Evolutionary conservation across 257 asterid genomes (phyloP).

Genomic region (Solanum verrucosum): DNA sequence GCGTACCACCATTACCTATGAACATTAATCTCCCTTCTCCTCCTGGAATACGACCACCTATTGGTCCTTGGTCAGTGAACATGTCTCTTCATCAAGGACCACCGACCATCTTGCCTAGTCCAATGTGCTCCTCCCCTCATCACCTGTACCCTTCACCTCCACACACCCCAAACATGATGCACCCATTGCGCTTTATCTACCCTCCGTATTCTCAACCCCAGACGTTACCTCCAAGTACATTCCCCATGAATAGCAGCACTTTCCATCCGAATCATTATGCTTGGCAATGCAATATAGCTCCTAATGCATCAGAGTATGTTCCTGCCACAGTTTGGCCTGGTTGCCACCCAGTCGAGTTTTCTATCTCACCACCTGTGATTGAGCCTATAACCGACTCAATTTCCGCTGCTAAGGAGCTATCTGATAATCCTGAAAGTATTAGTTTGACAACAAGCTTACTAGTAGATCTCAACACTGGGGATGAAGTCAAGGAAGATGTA

Average conservation of each 20-base stretch:
- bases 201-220: conserved; percentile 77
- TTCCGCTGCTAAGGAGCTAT: conserved; percentile 29
- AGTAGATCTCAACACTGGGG: conserved; percentile 49
- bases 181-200: conserved; percentile 75
- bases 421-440: conserved; percentile 37
- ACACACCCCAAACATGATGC: conserved; percentile 79
- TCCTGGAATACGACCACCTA: conserved; percentile 48
- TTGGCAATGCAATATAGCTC: conserved; percentile 67
- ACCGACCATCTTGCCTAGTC: conserved; percentile 53
- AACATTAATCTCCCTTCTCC: conserved; percentile 50
- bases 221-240: conserved; percentile 47
- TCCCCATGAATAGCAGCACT: conserved; percentile 51
- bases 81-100: conserved; percentile 83
- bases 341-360: conserved; percentile 59
- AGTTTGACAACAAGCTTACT: conserved; percentile 43
- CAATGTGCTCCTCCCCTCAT: conserved; percentile 75
- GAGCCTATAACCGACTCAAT: conserved; percentile 45
- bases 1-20: conserved; percentile 57
- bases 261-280: conserved; percentile 71
- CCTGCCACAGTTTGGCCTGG: conserved; percentile 70
- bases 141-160: conserved; percentile 92
- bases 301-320: conserved; percentile 49
- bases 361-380: conserved; percentile 50
- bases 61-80: conserved; percentile 83
- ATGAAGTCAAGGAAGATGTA: conserved; percentile 51